Conservation (phyloP, 2,329 filamentous ascomycete species). For the Coccinonectria pachysandricola region DNA sequence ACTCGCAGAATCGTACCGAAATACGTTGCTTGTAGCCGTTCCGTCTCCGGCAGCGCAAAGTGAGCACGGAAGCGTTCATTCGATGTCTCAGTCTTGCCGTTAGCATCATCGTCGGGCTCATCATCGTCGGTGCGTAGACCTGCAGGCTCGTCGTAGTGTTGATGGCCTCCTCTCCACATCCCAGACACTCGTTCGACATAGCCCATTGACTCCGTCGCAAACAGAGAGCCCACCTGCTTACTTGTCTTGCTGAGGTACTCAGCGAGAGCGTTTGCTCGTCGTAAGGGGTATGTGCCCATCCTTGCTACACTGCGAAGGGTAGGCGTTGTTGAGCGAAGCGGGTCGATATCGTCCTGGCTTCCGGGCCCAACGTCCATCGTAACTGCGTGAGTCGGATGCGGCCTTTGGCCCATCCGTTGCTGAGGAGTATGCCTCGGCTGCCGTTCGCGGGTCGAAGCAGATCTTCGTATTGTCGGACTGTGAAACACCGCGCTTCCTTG, state of each 20-base stretch:
- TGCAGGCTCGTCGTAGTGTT: slow-evolving; percentile 65
- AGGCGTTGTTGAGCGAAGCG: slow-evolving; percentile 23
- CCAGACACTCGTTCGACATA: slow-evolving; percentile 95
- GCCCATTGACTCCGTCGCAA: slow-evolving; percentile 87
- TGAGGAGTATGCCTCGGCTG: too few relatives aligned
- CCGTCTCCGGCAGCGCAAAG: slow-evolving; percentile 76
- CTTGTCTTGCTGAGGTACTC: slow-evolving; percentile 72
- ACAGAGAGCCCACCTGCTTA: slow-evolving; percentile 67
- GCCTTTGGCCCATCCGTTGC: too few relatives aligned
- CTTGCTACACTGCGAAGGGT: slow-evolving; percentile 44
- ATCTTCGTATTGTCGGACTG: slow-evolving; percentile 57
- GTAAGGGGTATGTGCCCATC: slow-evolving; percentile 66
- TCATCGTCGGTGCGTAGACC: slow-evolving; percentile 44
- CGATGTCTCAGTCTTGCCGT: slow-evolving; percentile 53
- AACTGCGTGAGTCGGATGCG: too few relatives aligned
- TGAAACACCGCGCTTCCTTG: slow-evolving; percentile 81
- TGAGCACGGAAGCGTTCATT: slow-evolving; percentile 80
- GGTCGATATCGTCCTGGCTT: slow-evolving; percentile 6
- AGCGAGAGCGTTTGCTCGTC: slow-evolving; percentile 73
- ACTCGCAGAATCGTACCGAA: slow-evolving; percentile 89
- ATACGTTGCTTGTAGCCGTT: slow-evolving; percentile 79
- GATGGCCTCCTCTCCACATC: slow-evolving; percentile 88
- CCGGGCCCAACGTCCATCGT: too few relatives aligned
- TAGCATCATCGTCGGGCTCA: slow-evolving; percentile 44
- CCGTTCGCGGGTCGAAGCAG: slow-evolving; percentile 25